These are phyloP conservation scores for Zygotorulaspora mrakii DNA, from an alignment of 1,139 yeast species.

Conservation along the genomic window DNA sequence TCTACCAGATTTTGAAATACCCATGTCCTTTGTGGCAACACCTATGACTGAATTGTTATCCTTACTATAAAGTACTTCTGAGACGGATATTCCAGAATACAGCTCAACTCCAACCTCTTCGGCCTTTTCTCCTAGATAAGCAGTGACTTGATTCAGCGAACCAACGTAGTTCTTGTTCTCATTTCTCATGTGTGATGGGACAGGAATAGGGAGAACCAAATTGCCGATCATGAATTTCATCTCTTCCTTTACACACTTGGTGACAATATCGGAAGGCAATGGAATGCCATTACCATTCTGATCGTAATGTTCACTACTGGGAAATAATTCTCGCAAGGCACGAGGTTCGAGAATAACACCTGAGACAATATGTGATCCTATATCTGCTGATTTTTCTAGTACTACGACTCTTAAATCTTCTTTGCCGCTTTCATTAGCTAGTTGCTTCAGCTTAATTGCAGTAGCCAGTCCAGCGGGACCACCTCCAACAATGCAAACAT, in stretches of 20 bases:
- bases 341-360: constrained; percentile 94
- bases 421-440: constrained; percentile 64
- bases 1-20: constrained; percentile 65
- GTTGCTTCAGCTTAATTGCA: constrained; percentile 81
- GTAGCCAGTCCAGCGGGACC: constrained; percentile 97
- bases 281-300: constrained; percentile 61
- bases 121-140: constrained; percentile 80
- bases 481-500: constrained; percentile 94
- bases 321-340: constrained; percentile 80
- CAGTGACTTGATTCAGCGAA: constrained; percentile 75
- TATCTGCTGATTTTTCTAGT: constrained; percentile 86
- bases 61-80: constrained; percentile 65
- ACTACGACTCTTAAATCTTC: constrained; percentile 78
- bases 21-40: constrained; percentile 91
- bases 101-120: constrained; percentile 92
- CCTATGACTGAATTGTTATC: constrained; percentile 65
- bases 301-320: constrained; percentile 56
- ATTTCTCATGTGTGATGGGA: constrained; percentile 88
- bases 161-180: constrained; percentile 79
- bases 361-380: constrained; percentile 86
- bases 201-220: constrained; percentile 68
- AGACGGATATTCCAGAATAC: constrained; percentile 88
- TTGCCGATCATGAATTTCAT: constrained; percentile 64
- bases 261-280: constrained; percentile 69
- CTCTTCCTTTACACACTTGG: constrained; percentile 63